A percentile compares a stretch with the other conserved stretches of the same genome.
Evolutionary conservation across 2,329 filamentous ascomycete species (phyloP).

Genomic region (Alternaria hordeiaustralica): DNA sequence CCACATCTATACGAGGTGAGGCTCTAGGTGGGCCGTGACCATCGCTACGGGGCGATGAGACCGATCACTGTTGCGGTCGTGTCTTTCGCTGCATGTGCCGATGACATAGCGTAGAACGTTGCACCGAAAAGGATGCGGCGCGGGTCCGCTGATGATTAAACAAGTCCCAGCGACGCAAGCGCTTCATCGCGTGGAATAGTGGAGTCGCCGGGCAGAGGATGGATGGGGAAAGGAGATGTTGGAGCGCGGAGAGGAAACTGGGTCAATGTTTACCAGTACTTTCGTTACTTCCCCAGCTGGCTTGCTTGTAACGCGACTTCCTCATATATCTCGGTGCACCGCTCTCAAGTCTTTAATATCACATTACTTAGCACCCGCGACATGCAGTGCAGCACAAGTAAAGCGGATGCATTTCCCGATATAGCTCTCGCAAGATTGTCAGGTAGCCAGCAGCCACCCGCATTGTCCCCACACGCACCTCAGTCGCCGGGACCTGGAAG

Average conservation of each 20-base stretch:
- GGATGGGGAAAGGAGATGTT: neutral
- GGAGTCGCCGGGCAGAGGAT: neutral
- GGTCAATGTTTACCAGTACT: neutral
- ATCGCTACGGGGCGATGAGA: neutral
- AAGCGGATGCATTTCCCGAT: conserved; percentile 5
- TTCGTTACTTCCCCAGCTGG: neutral
- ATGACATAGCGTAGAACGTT: neutral
- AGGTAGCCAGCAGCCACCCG: neutral
- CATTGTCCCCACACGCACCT: neutral
- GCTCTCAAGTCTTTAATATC: neutral
- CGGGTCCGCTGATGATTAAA: neutral
- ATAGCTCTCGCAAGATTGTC: conserved; percentile 2
- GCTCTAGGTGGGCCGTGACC: neutral
- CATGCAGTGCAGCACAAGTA: neutral
- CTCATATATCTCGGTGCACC: neutral
- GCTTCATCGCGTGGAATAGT: neutral
- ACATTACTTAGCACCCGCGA: neutral
- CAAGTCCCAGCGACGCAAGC: neutral
- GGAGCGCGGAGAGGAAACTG: neutral
- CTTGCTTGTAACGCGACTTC: neutral
- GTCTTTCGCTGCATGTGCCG: neutral
- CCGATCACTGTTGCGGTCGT: neutral
- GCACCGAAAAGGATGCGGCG: neutral
- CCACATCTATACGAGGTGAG: neutral
- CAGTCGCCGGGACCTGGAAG: neutral